phyloP scores from a whole-genome alignment of 768 basidiomycete species.

The Filobasidium wieringae region DNA sequence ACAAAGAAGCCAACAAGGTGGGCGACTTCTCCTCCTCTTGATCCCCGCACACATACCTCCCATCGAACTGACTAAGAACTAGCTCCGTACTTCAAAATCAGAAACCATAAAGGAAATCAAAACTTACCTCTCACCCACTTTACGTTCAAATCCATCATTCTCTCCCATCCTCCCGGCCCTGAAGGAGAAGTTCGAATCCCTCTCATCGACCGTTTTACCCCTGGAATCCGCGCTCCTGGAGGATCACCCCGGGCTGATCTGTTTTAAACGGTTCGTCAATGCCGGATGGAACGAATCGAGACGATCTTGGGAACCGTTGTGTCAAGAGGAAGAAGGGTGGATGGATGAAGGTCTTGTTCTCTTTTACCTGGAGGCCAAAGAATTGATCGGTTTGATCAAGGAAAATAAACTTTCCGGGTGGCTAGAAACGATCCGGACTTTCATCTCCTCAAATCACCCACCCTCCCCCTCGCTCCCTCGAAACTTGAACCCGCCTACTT shows the following conservation, averaged over 20 bases:
- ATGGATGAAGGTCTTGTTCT: constrained; percentile 2
- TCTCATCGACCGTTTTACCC: neutral
- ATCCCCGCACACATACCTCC: neutral
- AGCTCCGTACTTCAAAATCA: constrained; percentile 2
- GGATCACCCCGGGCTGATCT: constrained; percentile 11
- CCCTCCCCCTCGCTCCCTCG: neutral
- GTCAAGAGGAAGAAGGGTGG: constrained; percentile 4
- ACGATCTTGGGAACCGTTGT: neutral
- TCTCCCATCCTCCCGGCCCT: neutral
- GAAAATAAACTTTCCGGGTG: neutral
- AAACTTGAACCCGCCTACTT: neutral
- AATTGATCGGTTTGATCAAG: constrained; percentile 3
- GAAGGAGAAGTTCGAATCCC: neutral
- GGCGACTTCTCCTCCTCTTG: neutral
- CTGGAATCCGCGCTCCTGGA: neutral
- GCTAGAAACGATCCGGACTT: neutral
- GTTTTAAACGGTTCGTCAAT: constrained; percentile 1
- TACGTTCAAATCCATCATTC: neutral
- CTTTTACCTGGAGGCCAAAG: constrained; percentile 3
- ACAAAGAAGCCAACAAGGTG: constrained; percentile 12
- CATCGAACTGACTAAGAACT: too few species aligned
- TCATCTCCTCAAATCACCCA: neutral
- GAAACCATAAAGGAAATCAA: constrained; percentile 10
- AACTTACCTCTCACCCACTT: constrained; percentile 4
- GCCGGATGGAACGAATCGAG: constrained; percentile 1